These are phyloP conservation scores for Candida ficus DNA, from an alignment of 805 yeast genomes.

Conservation along the genomic window DNA sequence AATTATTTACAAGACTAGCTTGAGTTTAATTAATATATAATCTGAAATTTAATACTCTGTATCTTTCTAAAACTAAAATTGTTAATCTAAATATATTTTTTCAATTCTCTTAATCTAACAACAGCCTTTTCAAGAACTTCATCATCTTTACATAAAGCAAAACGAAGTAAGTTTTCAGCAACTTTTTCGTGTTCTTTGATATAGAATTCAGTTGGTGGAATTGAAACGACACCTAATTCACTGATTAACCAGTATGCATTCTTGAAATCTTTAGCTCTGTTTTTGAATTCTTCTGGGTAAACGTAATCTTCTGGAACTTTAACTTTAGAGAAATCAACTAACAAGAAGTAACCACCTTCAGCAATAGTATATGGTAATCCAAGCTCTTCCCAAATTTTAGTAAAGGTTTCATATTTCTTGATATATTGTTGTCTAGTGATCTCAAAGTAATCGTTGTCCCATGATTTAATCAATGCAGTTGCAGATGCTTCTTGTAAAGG, in stretches of 20 bases:
- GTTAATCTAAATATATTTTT: constrained; percentile 62
- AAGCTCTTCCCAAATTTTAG: constrained; percentile 76
- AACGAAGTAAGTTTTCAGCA: constrained; percentile 82
- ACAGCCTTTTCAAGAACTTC: constrained; percentile 76
- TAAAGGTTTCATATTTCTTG: constrained; percentile 68
- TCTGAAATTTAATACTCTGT: no score
- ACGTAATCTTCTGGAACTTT: constrained; percentile 68
- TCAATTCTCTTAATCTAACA: constrained; percentile 61
- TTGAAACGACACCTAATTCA: constrained; percentile 91
- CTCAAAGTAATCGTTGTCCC: constrained; percentile 59
- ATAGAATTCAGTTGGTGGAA: constrained; percentile 96
- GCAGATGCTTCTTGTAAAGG: constrained; percentile 94
- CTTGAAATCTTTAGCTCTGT: constrained; percentile 79
- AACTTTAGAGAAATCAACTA: constrained; percentile 82
- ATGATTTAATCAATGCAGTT: constrained; percentile 62
- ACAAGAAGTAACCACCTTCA: constrained; percentile 89
- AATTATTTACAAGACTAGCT: no score
- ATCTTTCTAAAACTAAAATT: no score
- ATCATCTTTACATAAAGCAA: constrained; percentile 96
- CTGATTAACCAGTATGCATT: constrained; percentile 89
- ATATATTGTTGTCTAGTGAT: constrained; percentile 62
- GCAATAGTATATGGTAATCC: constrained; percentile 86
- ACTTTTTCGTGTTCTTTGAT: constrained; percentile 63
- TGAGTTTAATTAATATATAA: no score
- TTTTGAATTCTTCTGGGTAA: constrained; percentile 64